These are phyloP conservation scores for Penicillium canescens DNA, from an alignment of 495 filamentous ascomycete species.

Conservation along the genomic window DNA sequence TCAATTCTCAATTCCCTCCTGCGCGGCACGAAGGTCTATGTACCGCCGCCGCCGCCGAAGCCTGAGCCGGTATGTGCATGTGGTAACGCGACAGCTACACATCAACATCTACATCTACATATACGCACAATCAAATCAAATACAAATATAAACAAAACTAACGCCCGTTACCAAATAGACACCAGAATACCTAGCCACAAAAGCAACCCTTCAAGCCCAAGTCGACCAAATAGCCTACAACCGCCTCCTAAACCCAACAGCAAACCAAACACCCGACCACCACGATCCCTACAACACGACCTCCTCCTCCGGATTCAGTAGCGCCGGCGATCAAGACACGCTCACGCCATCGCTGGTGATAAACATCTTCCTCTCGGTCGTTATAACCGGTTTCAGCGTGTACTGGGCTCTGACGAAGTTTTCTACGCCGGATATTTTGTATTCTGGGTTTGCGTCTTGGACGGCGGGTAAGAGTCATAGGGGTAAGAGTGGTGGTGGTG, in stretches of 20 bases:
- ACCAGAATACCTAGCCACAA: constrained; percentile 83
- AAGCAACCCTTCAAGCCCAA: constrained; percentile 78
- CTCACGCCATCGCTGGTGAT: constrained; percentile 46
- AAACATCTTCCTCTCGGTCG: constrained; percentile 48
- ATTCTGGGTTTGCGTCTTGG: constrained; percentile 59
- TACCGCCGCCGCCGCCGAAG: constrained; percentile 75
- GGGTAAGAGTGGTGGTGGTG: constrained; percentile 33
- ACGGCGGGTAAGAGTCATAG: constrained; percentile 30
- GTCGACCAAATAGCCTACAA: constrained; percentile 80
- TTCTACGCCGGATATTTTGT: constrained; percentile 47
- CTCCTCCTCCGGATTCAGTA: background rate
- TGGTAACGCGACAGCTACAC: background rate
- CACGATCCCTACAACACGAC: constrained; percentile 23
- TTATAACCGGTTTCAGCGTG: constrained; percentile 47
- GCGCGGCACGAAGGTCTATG: constrained; percentile 69
- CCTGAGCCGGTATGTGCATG: constrained; percentile 65
- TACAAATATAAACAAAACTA: too few species aligned
- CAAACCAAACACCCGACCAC: constrained; percentile 43
- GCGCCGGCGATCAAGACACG: constrained; percentile 17
- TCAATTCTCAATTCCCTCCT: constrained; percentile 65
- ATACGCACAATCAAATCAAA: background rate
- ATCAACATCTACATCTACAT: background rate
- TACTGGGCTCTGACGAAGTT: constrained; percentile 53
- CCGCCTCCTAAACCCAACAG: constrained; percentile 60
- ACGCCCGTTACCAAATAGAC: constrained; percentile 51